Evolutionary conservation across 257 asterid species (phyloP).

Genomic region (Apocynum venetum): DNA sequence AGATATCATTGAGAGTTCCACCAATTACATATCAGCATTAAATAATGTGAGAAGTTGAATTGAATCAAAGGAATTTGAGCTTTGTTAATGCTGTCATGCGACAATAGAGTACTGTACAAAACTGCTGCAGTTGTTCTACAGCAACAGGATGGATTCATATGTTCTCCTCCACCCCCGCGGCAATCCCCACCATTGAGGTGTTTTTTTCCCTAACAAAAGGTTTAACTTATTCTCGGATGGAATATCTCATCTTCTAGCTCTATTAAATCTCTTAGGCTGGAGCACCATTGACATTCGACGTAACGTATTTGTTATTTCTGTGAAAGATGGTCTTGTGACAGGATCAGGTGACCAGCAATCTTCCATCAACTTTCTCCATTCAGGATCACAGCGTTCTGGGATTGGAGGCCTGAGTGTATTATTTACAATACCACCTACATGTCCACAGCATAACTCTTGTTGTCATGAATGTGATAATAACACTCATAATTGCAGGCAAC

Average conservation of each 20-base stretch:
- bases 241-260: slow-evolving; percentile 41
- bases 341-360: slow-evolving; percentile 95
- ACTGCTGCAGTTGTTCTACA: neutral
- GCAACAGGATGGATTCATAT: neutral
- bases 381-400: slow-evolving; percentile 74
- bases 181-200: too few relatives aligned
- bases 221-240: slow-evolving; percentile 3
- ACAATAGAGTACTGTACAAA: too few relatives aligned
- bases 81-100: too few relatives aligned
- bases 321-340: slow-evolving; percentile 65
- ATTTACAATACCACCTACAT: slow-evolving; percentile 82
- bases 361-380: slow-evolving; percentile 82
- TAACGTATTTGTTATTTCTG: slow-evolving; percentile 75
- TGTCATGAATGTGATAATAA: neutral
- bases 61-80: slow-evolving; percentile 6
- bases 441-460: neutral
- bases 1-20: too few relatives aligned
- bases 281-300: slow-evolving; percentile 52
- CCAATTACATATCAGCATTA: too few relatives aligned
- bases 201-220: neutral
- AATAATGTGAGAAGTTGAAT: too few relatives aligned
- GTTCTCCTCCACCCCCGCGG: neutral
- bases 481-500: neutral
- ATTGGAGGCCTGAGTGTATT: slow-evolving; percentile 79
- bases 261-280: slow-evolving; percentile 58